These are phyloP conservation scores for Boletus insuetus DNA, from an alignment of 768 basidiomycete genomes.

Conservation along the genomic window DNA sequence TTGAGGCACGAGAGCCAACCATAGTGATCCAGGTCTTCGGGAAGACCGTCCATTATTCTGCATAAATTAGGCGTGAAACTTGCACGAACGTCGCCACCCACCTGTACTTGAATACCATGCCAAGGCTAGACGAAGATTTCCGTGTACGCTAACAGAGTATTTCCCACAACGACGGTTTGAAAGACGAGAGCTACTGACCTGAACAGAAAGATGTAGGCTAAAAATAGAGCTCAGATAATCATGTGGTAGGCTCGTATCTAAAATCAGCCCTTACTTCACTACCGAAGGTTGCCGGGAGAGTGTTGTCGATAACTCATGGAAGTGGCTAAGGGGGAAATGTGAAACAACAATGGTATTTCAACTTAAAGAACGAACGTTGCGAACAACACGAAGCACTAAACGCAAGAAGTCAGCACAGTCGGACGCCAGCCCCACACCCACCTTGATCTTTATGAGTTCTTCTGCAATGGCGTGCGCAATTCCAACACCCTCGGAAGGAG, in stretches of 20 bases:
- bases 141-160: conserved; percentile 46
- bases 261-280: conserved; percentile 56
- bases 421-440: conserved; percentile 28
- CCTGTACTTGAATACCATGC: conserved; percentile 80
- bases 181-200: conserved; percentile 42
- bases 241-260: neutral
- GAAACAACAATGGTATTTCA: neutral
- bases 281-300: conserved; percentile 77
- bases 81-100: conserved; percentile 24
- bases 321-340: conserved; percentile 51
- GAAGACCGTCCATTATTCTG: conserved; percentile 74
- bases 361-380: conserved; percentile 58
- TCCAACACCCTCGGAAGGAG: conserved; percentile 76
- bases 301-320: conserved; percentile 73
- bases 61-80: neutral
- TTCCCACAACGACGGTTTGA: neutral
- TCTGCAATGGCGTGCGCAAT: conserved; percentile 84
- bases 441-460: conserved; percentile 70
- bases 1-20: conserved; percentile 41
- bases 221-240: neutral
- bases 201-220: conserved; percentile 81
- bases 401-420: neutral
- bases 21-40: conserved; percentile 65
- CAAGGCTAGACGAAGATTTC: conserved; percentile 54
- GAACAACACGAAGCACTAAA: conserved; percentile 84